A percentile compares a stretch with the other conserved stretches of the same genome.
These are phyloP conservation scores for Gleditsia sinensis DNA, from an alignment of 306 rosid species.

Conservation along the genomic window DNA sequence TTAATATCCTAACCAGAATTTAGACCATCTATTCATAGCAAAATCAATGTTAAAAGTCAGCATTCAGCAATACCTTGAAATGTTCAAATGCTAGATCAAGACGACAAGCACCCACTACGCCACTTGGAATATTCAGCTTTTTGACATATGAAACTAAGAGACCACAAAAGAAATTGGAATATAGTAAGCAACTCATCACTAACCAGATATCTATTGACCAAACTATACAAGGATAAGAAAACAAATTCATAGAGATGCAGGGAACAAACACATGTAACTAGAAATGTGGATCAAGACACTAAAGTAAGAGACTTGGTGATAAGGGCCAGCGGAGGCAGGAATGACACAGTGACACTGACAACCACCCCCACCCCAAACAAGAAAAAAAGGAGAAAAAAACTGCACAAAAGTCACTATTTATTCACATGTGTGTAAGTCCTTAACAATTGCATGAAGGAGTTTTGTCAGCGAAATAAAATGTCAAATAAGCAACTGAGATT, in stretches of 20 bases:
- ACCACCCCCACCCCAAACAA: too few relatives aligned
- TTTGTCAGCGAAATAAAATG: neutral
- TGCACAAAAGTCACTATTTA: neutral
- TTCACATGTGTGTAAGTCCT: neutral
- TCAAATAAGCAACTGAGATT: conserved; percentile 7
- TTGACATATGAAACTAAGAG: conserved; percentile 82
- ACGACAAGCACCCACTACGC: conserved; percentile 97
- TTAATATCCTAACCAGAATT: neutral
- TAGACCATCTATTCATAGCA: neutral
- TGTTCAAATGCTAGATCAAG: conserved; percentile 95
- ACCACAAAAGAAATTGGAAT: conserved; percentile 43
- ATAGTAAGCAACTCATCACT: conserved; percentile 4
- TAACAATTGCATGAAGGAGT: neutral
- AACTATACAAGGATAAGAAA: conserved; percentile 10
- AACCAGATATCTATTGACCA: conserved; percentile 23
- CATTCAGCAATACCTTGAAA: conserved; percentile 68
- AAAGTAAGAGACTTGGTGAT: conserved; percentile 8
- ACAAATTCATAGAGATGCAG: conserved; percentile 8
- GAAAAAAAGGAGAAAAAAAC: neutral
- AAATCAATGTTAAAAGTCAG: conserved; percentile 16
- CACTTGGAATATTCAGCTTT: conserved; percentile 94
- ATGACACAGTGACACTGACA: neutral
- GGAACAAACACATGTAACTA: conserved; percentile 3
- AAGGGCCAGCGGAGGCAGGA: conserved; percentile 13
- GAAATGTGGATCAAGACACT: neutral